Percentiles rank a stretch among this genome's conserved stretches.
Conservation (phyloP, 2,329 filamentous ascomycete species). For the Fusarium poae region DNA sequence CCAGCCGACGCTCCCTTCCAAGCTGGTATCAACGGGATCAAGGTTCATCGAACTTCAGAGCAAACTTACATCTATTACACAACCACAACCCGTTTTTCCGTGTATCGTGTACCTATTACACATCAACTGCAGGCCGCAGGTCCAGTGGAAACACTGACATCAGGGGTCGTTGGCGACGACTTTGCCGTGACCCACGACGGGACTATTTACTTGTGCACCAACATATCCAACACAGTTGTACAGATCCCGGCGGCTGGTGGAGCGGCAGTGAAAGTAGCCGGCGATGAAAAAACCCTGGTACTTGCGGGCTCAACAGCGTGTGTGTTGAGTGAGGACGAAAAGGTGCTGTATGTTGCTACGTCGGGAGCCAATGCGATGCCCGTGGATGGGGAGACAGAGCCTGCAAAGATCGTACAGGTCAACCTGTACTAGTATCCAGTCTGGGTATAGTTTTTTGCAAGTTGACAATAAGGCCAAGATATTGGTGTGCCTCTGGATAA, state of each 20-base stretch:
- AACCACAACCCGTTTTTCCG: conserved; percentile 33
- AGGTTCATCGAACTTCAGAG: conserved; percentile 27
- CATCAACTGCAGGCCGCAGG: conserved; percentile 18
- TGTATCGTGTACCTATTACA: conserved; percentile 35
- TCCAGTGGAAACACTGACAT: conserved; percentile 27
- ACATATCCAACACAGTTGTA: conserved; percentile 37
- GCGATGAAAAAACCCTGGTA: conserved; percentile 9
- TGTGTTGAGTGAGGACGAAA: conserved; percentile 22
- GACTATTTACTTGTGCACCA: conserved; percentile 38
- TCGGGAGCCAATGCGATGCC: conserved; percentile 28
- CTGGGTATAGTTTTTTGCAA: neutral
- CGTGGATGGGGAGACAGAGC: conserved; percentile 40
- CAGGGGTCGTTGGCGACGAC: conserved; percentile 37
- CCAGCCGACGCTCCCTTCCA: conserved; percentile 24
- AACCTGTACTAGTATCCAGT: conserved; percentile 6
- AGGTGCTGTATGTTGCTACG: conserved; percentile 35
- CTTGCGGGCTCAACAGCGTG: conserved; percentile 39
- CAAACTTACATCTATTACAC: conserved; percentile 38
- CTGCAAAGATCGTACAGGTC: conserved; percentile 39
- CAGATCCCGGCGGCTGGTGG: conserved; percentile 15
- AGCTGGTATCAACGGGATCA: conserved; percentile 41
- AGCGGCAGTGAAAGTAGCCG: conserved; percentile 16
- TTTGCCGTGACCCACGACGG: conserved; percentile 37
- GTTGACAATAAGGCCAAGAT: conserved; percentile 11
- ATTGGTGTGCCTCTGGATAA: conserved; percentile 12